phyloP scores from a whole-genome alignment of 139 green algal genomes.

The Ulvella scutata region DNA sequence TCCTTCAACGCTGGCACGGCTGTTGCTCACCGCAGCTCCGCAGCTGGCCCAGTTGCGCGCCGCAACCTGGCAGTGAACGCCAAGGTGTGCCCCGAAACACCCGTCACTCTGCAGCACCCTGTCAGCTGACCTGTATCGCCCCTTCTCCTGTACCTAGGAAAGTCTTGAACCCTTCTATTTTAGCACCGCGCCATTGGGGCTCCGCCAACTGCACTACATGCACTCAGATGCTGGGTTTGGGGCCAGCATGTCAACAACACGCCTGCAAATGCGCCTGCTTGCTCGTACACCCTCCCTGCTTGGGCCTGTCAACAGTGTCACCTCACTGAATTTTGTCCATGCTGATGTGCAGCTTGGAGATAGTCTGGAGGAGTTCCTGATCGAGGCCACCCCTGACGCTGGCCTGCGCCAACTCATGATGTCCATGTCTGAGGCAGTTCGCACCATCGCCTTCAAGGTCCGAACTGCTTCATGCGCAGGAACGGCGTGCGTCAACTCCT shows the following conservation, averaged over 20 bases:
- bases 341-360: conserved; percentile 54
- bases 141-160: no score
- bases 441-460: conserved; percentile 92
- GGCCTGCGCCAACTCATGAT: conserved; percentile 86
- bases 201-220: no score
- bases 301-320: no score
- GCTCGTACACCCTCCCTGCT: no score
- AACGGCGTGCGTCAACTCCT: conserved; percentile 83
- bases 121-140: no score
- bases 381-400: conserved; percentile 59
- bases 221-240: no score
- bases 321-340: background rate
- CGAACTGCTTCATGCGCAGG: conserved; percentile 74
- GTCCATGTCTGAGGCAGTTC: conserved; percentile 72
- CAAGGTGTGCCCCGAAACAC: background rate
- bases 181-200: no score
- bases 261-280: no score
- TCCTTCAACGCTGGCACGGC: background rate
- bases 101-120: no score
- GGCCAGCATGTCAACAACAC: no score
- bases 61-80: background rate
- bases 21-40: background rate
- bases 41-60: background rate
- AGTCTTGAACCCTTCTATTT: no score
- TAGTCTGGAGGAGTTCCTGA: conserved; percentile 81